phyloP scores from a whole-genome alignment of 2,329 filamentous ascomycete species.

The Penicillium sp. region DNA sequence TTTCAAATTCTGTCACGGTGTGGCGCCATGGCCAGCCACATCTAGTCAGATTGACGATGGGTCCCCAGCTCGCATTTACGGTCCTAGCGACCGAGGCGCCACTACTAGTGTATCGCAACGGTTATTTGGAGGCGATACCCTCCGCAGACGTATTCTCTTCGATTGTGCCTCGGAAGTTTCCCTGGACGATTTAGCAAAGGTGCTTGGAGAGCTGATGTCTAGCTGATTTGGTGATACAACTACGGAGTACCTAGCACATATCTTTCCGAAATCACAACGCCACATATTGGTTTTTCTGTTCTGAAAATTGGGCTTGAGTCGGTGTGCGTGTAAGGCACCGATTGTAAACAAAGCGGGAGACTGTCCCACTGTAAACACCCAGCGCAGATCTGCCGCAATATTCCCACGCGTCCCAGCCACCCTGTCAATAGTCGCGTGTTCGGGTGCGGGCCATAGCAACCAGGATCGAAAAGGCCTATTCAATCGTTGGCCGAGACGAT shows the following conservation, averaged over 20 bases:
- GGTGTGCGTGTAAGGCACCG: not conserved
- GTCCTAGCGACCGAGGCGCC: constrained; percentile 19
- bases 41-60: constrained; percentile 13
- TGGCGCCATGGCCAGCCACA: constrained; percentile 32
- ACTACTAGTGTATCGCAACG: constrained; percentile 7
- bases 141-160: constrained; percentile 25
- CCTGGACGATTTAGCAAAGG: constrained; percentile 14
- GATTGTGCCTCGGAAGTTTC: constrained; percentile 21
- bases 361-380: not conserved
- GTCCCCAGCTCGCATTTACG: constrained; percentile 29
- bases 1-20: constrained; percentile 41
- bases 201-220: not conserved
- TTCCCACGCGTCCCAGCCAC: not conserved
- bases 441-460: not conserved
- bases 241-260: not conserved
- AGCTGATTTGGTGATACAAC: not conserved
- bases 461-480: not conserved
- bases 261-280: not conserved
- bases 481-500: not conserved
- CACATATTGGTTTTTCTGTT: not conserved
- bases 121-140: constrained; percentile 23
- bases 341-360: not conserved
- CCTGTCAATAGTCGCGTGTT: not conserved
- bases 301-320: not conserved
- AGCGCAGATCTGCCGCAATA: not conserved